These are phyloP conservation scores for Tagetes patula DNA, from an alignment of 129 eudicot genomes.

Conservation along the genomic window DNA sequence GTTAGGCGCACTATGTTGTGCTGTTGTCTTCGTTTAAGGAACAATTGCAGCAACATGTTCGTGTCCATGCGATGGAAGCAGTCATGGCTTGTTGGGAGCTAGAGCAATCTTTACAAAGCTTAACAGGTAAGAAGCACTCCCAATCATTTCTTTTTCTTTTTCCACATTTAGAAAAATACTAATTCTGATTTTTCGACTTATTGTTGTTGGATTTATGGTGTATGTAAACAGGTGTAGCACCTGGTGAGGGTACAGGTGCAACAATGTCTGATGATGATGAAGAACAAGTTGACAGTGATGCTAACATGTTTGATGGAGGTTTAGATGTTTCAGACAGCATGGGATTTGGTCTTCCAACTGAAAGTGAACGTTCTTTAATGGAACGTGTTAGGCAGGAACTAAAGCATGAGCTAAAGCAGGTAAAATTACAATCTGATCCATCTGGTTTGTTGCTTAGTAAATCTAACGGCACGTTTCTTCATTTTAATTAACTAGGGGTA, in stretches of 20 bases:
- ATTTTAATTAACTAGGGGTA: slow-evolving; percentile 47
- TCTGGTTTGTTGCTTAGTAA: background rate
- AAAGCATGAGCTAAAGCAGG: slow-evolving; percentile 93
- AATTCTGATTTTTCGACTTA: background rate
- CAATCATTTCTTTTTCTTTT: background rate
- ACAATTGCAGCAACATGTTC: slow-evolving; percentile 93
- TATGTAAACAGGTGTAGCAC: slow-evolving; percentile 65
- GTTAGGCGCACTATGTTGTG: slow-evolving; percentile 81
- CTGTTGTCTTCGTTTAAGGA: slow-evolving; percentile 87
- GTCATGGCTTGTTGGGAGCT: slow-evolving; percentile 99
- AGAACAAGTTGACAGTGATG: slow-evolving; percentile 72
- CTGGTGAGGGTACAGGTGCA: slow-evolving; percentile 91
- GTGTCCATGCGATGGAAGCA: slow-evolving; percentile 97
- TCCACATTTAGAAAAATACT: background rate
- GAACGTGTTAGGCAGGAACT: slow-evolving; percentile 95
- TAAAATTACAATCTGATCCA: slow-evolving; percentile 6
- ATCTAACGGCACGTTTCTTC: slow-evolving; percentile 12
- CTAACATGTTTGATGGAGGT: slow-evolving; percentile 71
- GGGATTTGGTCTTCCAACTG: slow-evolving; percentile 96
- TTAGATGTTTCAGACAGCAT: slow-evolving; percentile 70
- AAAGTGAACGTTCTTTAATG: slow-evolving; percentile 84
- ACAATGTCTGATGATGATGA: slow-evolving; percentile 96
- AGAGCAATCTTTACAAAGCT: slow-evolving; percentile 83
- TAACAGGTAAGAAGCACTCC: slow-evolving; percentile 53
- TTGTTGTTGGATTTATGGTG: background rate